Conservation (phyloP, 2,329 filamentous ascomycete genomes). For the Pestalotiopsis sp. region DNA sequence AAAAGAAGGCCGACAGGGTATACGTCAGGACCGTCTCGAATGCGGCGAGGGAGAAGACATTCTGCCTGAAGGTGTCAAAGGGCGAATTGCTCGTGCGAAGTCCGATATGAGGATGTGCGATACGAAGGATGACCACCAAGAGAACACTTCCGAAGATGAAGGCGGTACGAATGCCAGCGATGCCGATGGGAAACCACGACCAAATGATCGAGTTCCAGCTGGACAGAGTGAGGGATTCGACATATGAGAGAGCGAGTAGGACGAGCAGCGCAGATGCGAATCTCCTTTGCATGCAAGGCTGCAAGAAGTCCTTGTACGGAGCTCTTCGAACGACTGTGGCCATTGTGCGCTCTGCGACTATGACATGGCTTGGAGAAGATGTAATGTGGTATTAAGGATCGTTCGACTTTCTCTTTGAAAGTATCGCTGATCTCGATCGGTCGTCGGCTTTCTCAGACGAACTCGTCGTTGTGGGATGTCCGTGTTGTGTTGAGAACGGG, state of each 20-base stretch:
- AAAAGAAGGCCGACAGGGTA: constrained; percentile 74
- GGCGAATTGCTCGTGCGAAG: constrained; percentile 70
- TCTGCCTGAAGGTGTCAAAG: constrained; percentile 62
- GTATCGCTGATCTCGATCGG: neutral
- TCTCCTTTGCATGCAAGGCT: constrained; percentile 82
- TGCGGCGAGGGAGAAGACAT: constrained; percentile 60
- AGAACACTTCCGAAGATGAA: constrained; percentile 78
- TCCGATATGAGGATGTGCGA: constrained; percentile 79
- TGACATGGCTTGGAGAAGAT: constrained; percentile 2
- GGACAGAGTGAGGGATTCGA: constrained; percentile 70
- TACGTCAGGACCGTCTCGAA: constrained; percentile 77
- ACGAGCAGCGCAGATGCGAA: constrained; percentile 78
- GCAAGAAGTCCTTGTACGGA: constrained; percentile 86
- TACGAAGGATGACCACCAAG: constrained; percentile 80
- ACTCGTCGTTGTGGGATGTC: neutral
- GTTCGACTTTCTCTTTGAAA: neutral
- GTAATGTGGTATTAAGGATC: neutral
- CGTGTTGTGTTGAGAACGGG: neutral
- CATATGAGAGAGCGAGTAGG: constrained; percentile 71
- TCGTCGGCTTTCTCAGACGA: neutral
- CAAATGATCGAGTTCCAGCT: constrained; percentile 74
- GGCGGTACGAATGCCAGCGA: constrained; percentile 71
- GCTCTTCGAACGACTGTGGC: constrained; percentile 55
- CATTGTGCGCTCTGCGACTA: constrained; percentile 48
- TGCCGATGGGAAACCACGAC: constrained; percentile 83